Base-by-base conservation (phyloP, 257 asterid genomes). In the Parsonsia alboflavescens region DNA sequence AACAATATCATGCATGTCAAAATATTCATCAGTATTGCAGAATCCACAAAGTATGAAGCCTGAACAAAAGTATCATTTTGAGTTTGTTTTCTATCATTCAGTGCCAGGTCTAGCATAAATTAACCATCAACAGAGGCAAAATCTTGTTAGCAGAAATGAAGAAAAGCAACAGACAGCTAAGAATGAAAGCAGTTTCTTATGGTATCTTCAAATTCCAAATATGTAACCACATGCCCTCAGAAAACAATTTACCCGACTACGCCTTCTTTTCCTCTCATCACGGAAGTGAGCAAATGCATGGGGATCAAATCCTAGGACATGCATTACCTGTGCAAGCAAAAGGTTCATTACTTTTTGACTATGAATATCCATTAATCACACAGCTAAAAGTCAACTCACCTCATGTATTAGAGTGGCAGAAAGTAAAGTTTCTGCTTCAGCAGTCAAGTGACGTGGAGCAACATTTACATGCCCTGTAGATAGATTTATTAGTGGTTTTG, bases 371-470 rank as follows among this genome's bases (percentile, higher is more conserved):
- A 28, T 36, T 42, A 50, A 49, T 50, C n/a, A 30, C 17, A 41
- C 44, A 70, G 74, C 69, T 53, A 50, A 70, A 63, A 70, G 70
- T 62, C 48, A 79, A 77, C 86, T 80, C 74, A 89, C 98, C 88
- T 93, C 98, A 17, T 93, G 98, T 76, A 93, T 88, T 57, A 93
- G 81, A 33, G 97, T 93, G 68, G 98, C 98, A 62, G 97, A 91
- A 73, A 93, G 97, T 79, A 93, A 84, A 73, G 91, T 91, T 81
- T 93, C 97, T 4, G 98, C 97, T 84, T 93, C 98, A 70, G 97
- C 95, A 84, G 98, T 93, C 89, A 93, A 89, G 87, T 93, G 96
- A 58, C 98, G 97, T 80, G 98, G 98, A 63, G 98, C 96, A 79
- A 93, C 98, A 84, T 93, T 93, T n/a, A 93, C 98, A 77, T 93